Evolutionary conservation across 345 rosid genomes (phyloP).

Genomic region (Corchorus olitorius): DNA sequence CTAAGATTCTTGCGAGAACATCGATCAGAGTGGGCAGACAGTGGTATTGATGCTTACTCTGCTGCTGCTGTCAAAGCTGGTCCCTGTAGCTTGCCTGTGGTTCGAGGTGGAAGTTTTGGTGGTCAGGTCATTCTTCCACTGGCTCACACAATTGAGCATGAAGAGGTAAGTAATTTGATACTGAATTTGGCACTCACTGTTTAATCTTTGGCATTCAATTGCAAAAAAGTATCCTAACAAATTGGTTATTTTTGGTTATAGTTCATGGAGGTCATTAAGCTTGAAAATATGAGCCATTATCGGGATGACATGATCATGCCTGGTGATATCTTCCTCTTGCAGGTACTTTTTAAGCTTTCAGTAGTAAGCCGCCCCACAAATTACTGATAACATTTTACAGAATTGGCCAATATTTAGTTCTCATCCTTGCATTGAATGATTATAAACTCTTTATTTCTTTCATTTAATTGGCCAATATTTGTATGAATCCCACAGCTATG

Average conservation of each 20-base stretch:
- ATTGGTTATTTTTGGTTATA: slow-evolving; percentile 25
- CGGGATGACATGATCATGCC: slow-evolving; percentile 87
- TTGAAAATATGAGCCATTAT: slow-evolving; percentile 82
- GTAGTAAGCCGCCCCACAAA: neutral
- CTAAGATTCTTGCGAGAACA: slow-evolving; percentile 92
- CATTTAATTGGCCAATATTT: neutral
- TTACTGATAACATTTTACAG: neutral
- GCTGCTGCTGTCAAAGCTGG: slow-evolving; percentile 91
- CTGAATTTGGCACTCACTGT: slow-evolving; percentile 1
- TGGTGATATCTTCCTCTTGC: slow-evolving; percentile 88
- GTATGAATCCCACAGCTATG: slow-evolving; percentile 59
- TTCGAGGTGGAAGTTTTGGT: slow-evolving; percentile 79
- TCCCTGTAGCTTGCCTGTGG: slow-evolving; percentile 77
- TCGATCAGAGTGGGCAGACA: slow-evolving; percentile 98
- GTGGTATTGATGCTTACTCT: slow-evolving; percentile 86
- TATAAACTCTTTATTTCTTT: neutral
- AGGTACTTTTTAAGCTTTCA: slow-evolving; percentile 49
- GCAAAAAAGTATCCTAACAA: neutral
- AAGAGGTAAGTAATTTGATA: slow-evolving; percentile 58
- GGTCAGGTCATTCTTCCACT: slow-evolving; percentile 97
- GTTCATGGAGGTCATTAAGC: slow-evolving; percentile 96
- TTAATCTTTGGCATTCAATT: neutral
- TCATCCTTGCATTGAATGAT: neutral
- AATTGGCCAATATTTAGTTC: neutral
- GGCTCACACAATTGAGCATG: slow-evolving; percentile 94